Evolutionary conservation across 257 asterid genomes (phyloP), one percentile per base, ranked within the genome.

Genomic region (Apocynum venetum): DNA sequence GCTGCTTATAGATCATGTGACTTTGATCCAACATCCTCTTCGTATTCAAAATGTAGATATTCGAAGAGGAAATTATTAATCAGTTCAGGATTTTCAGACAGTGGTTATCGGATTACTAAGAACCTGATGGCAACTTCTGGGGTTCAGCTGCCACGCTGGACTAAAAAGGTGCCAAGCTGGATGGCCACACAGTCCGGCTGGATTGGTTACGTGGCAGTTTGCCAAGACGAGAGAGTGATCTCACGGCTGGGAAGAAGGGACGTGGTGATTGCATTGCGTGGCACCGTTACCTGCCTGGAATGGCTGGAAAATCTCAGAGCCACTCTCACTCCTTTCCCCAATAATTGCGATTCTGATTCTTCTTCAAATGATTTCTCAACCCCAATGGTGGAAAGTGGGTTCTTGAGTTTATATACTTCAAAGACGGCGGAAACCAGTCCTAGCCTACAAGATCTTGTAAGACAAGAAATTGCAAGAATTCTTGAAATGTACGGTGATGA

Each of bases 331-430:
- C 97, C 93, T 0, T 31, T 92, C 1, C 78, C 78, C 10, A 53
- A 46, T 15, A 15, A 5, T 6, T 14, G 3, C 5, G 2, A 9
- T 40, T 53, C 81, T 17, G 46, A 46, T 25, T 12, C 19, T 2
- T 56, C 57, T 12, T 9, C 75, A 10, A 20, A 6, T 0, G 80
- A 79, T 25, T 15, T 36, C 0, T 76, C 80, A 1, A 74, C 65
- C 15, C 93, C 99, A 0, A 91, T 95, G 99, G 99, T 93, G 78
- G 96, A 93, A 53, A 91, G 92, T 40, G 99, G 99, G 38, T 95
- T 95, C 73, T 74, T 95, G 40, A 93, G 97, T 67, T 75, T 95
- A 47, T 95, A 93, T 82, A 95, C 99, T 9, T 95, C 98, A 0
- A 78, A 75, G 49, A 15, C 66, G 4, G 31, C 67, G 8, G 85